A percentile compares a stretch with the other conserved stretches of the same genome.
These are phyloP conservation scores for Heterococcus sp. DNA, from an alignment of 108 stramenopile species.

Conservation along the genomic window DNA sequence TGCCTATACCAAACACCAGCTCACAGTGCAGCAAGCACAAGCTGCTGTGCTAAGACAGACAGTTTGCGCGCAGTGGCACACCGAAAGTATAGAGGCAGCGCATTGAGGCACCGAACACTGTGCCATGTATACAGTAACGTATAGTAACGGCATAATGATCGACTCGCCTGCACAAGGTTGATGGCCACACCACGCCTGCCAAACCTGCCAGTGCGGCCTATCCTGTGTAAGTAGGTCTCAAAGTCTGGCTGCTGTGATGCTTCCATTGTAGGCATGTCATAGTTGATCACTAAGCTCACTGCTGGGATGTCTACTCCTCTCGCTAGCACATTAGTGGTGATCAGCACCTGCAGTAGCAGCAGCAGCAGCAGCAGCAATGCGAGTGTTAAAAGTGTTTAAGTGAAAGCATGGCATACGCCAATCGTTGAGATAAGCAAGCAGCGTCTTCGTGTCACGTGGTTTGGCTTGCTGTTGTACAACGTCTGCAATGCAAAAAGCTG, in stretches of 20 bases:
- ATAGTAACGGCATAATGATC: not conserved
- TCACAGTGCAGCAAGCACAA: too few relatives aligned
- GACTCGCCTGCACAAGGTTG: slow-evolving; percentile 33
- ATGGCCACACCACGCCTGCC: slow-evolving; percentile 50
- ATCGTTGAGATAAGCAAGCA: too few relatives aligned
- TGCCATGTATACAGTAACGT: not conserved
- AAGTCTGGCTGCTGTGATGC: slow-evolving; percentile 72
- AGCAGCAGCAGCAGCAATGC: not conserved
- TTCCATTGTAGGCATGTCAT: slow-evolving; percentile 76
- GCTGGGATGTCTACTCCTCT: slow-evolving; percentile 94
- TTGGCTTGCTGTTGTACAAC: not conserved
- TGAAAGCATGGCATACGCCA: too few relatives aligned
- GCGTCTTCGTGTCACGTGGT: too few relatives aligned
- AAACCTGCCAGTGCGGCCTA: slow-evolving; percentile 50
- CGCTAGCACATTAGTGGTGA: slow-evolving; percentile 92
- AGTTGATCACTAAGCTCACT: slow-evolving; percentile 92
- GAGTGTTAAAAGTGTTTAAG: not conserved
- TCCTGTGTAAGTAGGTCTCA: slow-evolving; percentile 84
- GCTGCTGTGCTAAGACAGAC: too few relatives aligned
- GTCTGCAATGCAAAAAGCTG: not conserved
- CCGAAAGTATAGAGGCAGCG: not conserved
- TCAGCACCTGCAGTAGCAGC: slow-evolving; percentile 62
- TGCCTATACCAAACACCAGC: too few relatives aligned
- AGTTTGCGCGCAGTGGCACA: too few relatives aligned
- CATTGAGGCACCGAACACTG: not conserved